Evolutionary conservation across 306 rosid genomes (phyloP).

Genomic region (Alnus rubra): DNA sequence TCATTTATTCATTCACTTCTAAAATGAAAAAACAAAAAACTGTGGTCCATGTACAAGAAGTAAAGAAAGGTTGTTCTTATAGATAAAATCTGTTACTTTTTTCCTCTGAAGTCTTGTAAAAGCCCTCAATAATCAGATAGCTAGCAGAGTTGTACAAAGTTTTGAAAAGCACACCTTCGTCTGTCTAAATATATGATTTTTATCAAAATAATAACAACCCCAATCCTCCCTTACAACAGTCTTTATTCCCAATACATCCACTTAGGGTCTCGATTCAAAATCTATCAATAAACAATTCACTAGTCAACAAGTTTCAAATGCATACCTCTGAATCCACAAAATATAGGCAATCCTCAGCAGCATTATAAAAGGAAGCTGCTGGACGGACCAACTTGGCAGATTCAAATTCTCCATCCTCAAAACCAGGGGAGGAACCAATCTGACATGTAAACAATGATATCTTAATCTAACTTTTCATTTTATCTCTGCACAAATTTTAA

Average conservation of each 20-base stretch:
- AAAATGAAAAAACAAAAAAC: not conserved
- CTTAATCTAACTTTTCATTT: not conserved
- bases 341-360: constrained; percentile 70
- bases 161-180: not conserved
- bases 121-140: not conserved
- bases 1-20: not conserved
- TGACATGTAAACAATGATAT: constrained; percentile 39
- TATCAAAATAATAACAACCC: too few relatives aligned
- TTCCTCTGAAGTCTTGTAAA: not conserved
- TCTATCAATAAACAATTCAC: not conserved
- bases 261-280: not conserved
- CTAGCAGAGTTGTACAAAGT: not conserved
- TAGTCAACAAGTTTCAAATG: constrained; percentile 12
- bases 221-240: too few relatives aligned
- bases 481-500: not conserved
- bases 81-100: not conserved
- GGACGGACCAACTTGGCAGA: constrained; percentile 84
- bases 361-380: constrained; percentile 75
- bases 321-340: constrained; percentile 93
- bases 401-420: constrained; percentile 90
- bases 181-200: not conserved
- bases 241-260: not conserved
- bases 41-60: not conserved
- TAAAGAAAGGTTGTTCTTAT: not conserved
- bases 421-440: constrained; percentile 93